Percentiles rank a stretch among this genome's conserved stretches.
phyloP scores from a whole-genome alignment of 2,329 filamentous ascomycete species.

The Xylariaceae sp. region DNA sequence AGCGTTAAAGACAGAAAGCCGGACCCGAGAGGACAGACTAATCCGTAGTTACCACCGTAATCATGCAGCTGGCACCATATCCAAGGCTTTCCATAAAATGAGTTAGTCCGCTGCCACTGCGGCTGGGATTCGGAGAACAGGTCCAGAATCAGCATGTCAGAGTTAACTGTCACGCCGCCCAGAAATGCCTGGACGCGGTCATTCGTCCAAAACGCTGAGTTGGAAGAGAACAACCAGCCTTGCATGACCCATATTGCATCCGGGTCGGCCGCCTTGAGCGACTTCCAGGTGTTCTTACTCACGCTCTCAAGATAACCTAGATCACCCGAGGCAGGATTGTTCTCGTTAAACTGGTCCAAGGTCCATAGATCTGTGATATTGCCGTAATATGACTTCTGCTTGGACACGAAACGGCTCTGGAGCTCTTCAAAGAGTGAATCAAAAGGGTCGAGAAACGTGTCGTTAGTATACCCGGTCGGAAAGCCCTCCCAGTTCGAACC shows the following conservation, averaged over 20 bases:
- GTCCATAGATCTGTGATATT: slow-evolving; percentile 30
- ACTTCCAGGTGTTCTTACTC: slow-evolving; percentile 28
- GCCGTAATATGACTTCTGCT: slow-evolving; percentile 28
- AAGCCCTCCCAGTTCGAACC: slow-evolving; percentile 30
- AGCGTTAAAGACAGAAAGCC: slow-evolving; percentile 2
- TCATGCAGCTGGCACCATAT: slow-evolving; percentile 31
- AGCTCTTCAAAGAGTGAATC: slow-evolving; percentile 29
- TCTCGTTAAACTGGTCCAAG: slow-evolving; percentile 33
- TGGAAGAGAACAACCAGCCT: slow-evolving; percentile 29
- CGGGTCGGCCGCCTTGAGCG: slow-evolving; percentile 29
- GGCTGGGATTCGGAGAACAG: slow-evolving; percentile 31
- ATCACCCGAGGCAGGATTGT: slow-evolving; percentile 28
- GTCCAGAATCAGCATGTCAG: slow-evolving; percentile 31
- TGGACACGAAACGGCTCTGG: slow-evolving; percentile 27
- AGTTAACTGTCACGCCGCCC: slow-evolving; percentile 27
- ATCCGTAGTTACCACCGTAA: slow-evolving; percentile 31
- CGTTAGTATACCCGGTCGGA: slow-evolving; percentile 24
- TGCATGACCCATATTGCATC: slow-evolving; percentile 31
- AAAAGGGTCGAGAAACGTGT: slow-evolving; percentile 31
- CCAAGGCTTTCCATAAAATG: slow-evolving; percentile 31
- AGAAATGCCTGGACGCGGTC: slow-evolving; percentile 28
- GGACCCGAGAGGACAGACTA: slow-evolving; percentile 11
- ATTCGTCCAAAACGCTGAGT: slow-evolving; percentile 30
- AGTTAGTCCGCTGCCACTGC: slow-evolving; percentile 30
- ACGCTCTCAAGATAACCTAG: slow-evolving; percentile 29